These are phyloP conservation scores for Phyllachora maydis DNA, from an alignment of 2,329 filamentous ascomycete species.

Conservation along the genomic window DNA sequence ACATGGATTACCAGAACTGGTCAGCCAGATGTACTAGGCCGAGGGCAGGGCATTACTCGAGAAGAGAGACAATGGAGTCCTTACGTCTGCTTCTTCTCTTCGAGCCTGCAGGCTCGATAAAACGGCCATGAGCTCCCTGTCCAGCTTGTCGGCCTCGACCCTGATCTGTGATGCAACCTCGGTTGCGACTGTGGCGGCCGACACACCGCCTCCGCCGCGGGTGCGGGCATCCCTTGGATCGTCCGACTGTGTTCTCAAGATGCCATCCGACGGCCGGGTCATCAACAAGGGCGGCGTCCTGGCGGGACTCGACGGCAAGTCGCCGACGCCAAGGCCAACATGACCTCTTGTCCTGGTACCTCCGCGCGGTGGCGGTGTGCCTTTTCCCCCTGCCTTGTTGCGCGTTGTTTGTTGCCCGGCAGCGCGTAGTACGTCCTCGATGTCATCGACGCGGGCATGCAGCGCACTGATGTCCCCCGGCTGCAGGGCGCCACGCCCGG, in stretches of 20 bases:
- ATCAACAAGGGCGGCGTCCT: not conserved
- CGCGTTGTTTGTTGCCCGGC: too few relatives aligned
- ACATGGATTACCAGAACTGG: conserved; percentile 6
- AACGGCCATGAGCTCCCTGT: conserved; percentile 25
- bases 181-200: conserved; percentile 4
- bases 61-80: too few relatives aligned
- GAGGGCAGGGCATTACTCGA: too few relatives aligned
- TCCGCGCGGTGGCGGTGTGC: conserved; percentile 2
- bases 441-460: conserved; percentile 19
- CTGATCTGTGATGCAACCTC: conserved; percentile 8
- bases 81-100: conserved; percentile 37
- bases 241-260: not conserved
- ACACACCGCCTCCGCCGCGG: not conserved
- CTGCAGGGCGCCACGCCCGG: conserved; percentile 8
- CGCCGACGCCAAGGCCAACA: not conserved
- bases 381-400: too few relatives aligned
- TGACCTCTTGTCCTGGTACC: conserved; percentile 1
- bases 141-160: conserved; percentile 19
- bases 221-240: not conserved
- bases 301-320: not conserved
- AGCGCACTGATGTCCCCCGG: conserved; percentile 13
- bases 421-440: conserved; percentile 14
- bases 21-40: conserved; percentile 1
- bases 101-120: conserved; percentile 28
- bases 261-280: not conserved